phyloP scores from a whole-genome alignment of 139 green algal genomes.

The Desmodesmus armatus region DNA sequence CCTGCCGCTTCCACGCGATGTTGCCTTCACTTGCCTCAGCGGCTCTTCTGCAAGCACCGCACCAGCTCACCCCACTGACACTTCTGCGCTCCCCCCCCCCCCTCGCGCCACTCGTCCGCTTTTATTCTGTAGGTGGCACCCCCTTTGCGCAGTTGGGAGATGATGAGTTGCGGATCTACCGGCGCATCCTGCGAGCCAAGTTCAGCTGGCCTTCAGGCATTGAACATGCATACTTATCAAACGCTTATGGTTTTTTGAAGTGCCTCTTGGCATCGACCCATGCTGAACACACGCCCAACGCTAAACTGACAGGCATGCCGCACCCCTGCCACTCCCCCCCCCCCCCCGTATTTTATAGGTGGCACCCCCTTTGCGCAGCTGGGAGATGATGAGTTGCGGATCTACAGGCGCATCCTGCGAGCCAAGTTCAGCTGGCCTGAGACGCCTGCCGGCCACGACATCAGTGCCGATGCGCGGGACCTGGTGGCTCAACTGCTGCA shows the following conservation, averaged over 20 bases:
- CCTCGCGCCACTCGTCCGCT: too few relatives aligned
- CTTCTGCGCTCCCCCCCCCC: too few relatives aligned
- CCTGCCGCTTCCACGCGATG: too few relatives aligned
- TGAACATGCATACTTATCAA: too few relatives aligned
- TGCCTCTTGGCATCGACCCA: too few relatives aligned
- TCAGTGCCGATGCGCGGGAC: constrained; percentile 59
- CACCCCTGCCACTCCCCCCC: background rate
- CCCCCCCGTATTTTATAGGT: background rate
- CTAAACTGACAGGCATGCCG: too few relatives aligned
- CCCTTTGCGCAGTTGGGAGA: constrained; percentile 65
- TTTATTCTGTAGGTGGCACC: constrained; percentile 48
- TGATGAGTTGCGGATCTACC: constrained; percentile 74
- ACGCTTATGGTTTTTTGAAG: too few relatives aligned
- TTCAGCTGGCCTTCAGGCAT: constrained; percentile 62
- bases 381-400: constrained; percentile 71
- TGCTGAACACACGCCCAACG: too few relatives aligned
- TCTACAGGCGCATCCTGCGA: constrained; percentile 67
- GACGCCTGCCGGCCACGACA: constrained; percentile 33
- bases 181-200: constrained; percentile 55
- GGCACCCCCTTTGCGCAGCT: constrained; percentile 58
- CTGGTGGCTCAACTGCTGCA: constrained; percentile 69
- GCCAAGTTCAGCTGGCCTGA: constrained; percentile 52
- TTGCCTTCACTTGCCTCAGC: too few relatives aligned
- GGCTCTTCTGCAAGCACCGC: too few relatives aligned
- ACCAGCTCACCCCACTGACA: too few relatives aligned